Conservation (phyloP, 2,329 filamentous ascomycete species). For the Exophiala xenobiotica region DNA sequence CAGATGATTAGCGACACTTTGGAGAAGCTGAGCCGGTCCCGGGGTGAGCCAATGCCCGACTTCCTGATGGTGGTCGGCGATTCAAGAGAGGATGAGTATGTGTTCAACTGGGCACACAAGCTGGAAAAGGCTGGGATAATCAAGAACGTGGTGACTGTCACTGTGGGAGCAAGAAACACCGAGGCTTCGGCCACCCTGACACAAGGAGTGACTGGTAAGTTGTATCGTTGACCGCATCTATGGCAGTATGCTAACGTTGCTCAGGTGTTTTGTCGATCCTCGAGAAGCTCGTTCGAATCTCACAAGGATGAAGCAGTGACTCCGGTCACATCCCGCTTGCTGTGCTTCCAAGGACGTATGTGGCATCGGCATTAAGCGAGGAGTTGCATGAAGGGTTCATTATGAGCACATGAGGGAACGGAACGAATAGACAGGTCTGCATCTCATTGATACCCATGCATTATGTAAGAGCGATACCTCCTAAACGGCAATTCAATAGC, state of each 20-base stretch:
- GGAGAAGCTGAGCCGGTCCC: constrained; percentile 54
- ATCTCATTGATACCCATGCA: constrained; percentile 9
- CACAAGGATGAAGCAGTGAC: background rate
- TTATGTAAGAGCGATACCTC: no score
- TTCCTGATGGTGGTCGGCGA: constrained; percentile 90
- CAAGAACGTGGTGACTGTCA: constrained; percentile 77
- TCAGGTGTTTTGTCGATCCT: constrained; percentile 24
- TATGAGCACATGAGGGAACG: constrained; percentile 6
- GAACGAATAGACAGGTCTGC: constrained; percentile 4
- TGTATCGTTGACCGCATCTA: background rate
- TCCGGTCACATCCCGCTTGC: background rate
- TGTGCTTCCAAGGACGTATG: background rate
- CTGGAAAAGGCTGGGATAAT: constrained; percentile 61
- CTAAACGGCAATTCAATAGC: background rate
- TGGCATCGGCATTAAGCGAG: background rate
- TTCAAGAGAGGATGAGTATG: constrained; percentile 87
- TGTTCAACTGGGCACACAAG: constrained; percentile 91
- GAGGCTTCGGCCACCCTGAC: constrained; percentile 82
- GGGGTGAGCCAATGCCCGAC: constrained; percentile 56
- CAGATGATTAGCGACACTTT: constrained; percentile 64
- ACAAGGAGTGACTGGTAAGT: constrained; percentile 80
- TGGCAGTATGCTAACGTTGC: constrained; percentile 2
- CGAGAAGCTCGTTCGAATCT: constrained; percentile 18
- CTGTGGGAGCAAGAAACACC: constrained; percentile 81
- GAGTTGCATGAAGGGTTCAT: background rate